A percentile compares a stretch with the other conserved stretches of the same genome.
Conservation (phyloP, 805 yeast species). For the Myxozyma melibiosi region DNA sequence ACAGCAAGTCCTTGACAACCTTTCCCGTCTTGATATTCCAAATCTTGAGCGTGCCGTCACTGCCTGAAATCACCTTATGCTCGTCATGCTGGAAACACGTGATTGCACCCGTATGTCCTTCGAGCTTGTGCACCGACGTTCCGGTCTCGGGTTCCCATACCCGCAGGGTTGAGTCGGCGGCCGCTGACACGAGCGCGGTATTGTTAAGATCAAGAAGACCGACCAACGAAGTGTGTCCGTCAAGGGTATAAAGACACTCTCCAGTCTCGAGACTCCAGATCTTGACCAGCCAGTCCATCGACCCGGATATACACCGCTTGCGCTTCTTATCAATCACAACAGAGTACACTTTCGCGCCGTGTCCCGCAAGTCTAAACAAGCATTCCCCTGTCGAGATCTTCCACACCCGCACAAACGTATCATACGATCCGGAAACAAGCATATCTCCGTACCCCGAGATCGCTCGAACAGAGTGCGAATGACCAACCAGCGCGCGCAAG, state of each 20-base stretch:
- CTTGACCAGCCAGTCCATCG: conserved; percentile 84
- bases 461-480: conserved; percentile 79
- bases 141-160: conserved; percentile 88
- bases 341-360: conserved; percentile 84
- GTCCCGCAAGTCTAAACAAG: conserved; percentile 75
- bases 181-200: conserved; percentile 83
- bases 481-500: conserved; percentile 71
- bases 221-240: conserved; percentile 88
- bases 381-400: conserved; percentile 75
- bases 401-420: conserved; percentile 90
- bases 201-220: conserved; percentile 81
- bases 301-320: conserved; percentile 83
- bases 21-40: conserved; percentile 84
- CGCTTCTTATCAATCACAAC: conserved; percentile 77
- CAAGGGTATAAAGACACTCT: conserved; percentile 63
- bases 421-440: conserved; percentile 88
- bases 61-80: conserved; percentile 81
- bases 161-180: conserved; percentile 89
- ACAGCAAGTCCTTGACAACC: conserved; percentile 67
- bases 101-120: conserved; percentile 82
- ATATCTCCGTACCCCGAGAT: conserved; percentile 83
- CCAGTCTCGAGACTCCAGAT: conserved; percentile 90
- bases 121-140: conserved; percentile 64
- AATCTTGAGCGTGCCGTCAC: conserved; percentile 80
- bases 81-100: conserved; percentile 93